Evolutionary conservation across 768 basidiomycete species (phyloP), one percentile per base, ranked within the genome.

Genomic region (Tubosaeta brunneosetosa): DNA sequence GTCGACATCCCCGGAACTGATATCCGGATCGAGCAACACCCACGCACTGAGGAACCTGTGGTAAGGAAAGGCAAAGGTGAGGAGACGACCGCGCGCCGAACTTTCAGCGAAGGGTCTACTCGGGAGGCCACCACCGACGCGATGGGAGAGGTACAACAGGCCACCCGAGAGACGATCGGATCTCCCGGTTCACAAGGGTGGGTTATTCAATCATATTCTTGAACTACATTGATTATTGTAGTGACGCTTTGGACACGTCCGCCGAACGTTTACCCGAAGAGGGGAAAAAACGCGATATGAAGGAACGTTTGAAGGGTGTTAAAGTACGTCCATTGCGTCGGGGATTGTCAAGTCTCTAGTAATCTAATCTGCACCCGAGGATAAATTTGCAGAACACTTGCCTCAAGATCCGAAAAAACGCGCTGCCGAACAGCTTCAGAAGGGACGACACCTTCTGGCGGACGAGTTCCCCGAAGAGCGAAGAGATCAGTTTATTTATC

Each of bases 391-490:
- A 40, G 83, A 86, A 27, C 79, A 74, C 40, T 74, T 91, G 37
- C 84, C 89, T 1, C 78, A 86, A 47, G 77, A 87, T 57, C 85
- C 88, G 56, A 84, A 83, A 55, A 81, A 84, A 10, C 71, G 64
- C 12, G 78, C 74, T 0, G 67, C 74, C 32, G 80, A 85, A 7
- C 74, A 84, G 12, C 46, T 75, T 41, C 79, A 88, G 43, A 77
- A 78, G 14, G 77, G 82, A 25, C 82, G 81, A 63, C 75, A 84
- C 31, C 88, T 90, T 68, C 60, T 97, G 48, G 71, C 72, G 14
- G 90, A 94, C 45, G 89, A 94, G 36, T 94, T 97, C 77, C 94
- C 94, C 0, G 77, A 87, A 60, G 94, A 94, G 69, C 77, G 95
- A 19, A 80, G 91, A 22, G 91, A 95, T 49, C 91, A 91, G 63